Conservation (phyloP, 768 basidiomycete species). For the Boletellus emodensis region DNA sequence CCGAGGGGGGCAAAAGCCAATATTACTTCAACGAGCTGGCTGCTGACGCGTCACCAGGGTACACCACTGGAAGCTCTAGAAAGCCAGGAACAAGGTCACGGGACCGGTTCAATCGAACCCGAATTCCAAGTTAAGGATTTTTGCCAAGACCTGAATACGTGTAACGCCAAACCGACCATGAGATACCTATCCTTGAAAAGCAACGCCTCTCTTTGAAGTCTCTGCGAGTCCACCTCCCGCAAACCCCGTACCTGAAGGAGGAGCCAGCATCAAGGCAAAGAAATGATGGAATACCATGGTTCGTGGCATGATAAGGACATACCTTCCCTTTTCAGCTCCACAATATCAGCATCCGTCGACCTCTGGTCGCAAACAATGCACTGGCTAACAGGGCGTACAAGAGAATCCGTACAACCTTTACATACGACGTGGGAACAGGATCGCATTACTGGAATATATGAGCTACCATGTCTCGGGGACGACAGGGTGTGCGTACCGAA, state of each 20-base stretch:
- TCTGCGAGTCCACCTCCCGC: conserved; percentile 95
- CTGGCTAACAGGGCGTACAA: conserved; percentile 72
- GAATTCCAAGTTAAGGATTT: neutral
- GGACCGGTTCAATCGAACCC: neutral
- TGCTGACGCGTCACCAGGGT: too few species aligned
- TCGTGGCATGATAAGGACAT: conserved; percentile 9
- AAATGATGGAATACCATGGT: neutral
- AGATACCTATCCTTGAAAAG: conserved; percentile 71
- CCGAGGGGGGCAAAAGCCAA: too few species aligned
- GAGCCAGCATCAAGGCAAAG: conserved; percentile 1
- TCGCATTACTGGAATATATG: conserved; percentile 56
- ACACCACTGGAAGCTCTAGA: neutral
- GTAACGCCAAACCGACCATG: neutral
- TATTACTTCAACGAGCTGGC: too few species aligned
- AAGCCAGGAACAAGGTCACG: neutral
- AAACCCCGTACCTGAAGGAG: conserved; percentile 74
- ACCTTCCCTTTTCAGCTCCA: conserved; percentile 90
- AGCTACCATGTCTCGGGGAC: neutral
- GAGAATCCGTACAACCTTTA: conserved; percentile 84
- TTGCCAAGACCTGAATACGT: conserved; percentile 1
- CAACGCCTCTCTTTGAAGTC: conserved; percentile 70
- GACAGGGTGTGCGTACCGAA: conserved; percentile 48
- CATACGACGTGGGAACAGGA: conserved; percentile 91
- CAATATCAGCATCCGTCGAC: conserved; percentile 65
- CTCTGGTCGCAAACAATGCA: conserved; percentile 82